These are phyloP conservation scores for Termitomyces sp. DNA, from an alignment of 768 basidiomycete species.

Conservation along the genomic window DNA sequence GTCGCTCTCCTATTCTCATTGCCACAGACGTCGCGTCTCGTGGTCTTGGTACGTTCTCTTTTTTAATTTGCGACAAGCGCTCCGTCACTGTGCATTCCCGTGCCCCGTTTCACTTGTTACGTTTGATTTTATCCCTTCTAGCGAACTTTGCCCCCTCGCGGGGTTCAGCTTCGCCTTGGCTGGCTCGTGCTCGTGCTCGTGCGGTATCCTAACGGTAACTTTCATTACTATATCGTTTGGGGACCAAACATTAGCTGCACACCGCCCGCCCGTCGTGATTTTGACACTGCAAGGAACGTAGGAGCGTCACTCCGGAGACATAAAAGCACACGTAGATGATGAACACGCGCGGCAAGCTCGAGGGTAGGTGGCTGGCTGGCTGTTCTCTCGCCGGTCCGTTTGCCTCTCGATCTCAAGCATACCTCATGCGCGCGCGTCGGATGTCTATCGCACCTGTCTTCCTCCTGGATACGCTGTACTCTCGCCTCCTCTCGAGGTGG, in stretches of 20 bases:
- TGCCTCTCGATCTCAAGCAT: conserved; percentile 36
- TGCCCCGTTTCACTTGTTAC: conserved; percentile 20
- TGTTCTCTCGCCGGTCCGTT: conserved; percentile 10
- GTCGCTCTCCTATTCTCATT: conserved; percentile 95
- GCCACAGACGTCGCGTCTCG: conserved; percentile 99
- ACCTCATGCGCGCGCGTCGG: conserved; percentile 36
- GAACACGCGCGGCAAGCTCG: conserved; percentile 31
- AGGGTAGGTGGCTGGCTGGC: conserved; percentile 31
- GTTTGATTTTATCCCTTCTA: conserved; percentile 17
- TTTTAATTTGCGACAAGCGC: conserved; percentile 54
- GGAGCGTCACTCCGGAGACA: conserved; percentile 38
- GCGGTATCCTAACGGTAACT: conserved; percentile 27
- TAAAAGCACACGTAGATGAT: conserved; percentile 35
- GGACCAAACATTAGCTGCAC: conserved; percentile 17
- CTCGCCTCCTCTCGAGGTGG: conserved; percentile 33
- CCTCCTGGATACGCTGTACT: conserved; percentile 46
- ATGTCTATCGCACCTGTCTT: conserved; percentile 48
- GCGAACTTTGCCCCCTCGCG: conserved; percentile 18
- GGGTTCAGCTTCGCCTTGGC: conserved; percentile 21
- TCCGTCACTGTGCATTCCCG: conserved; percentile 29
- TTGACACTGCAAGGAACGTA: conserved; percentile 15
- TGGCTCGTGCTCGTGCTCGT: conserved; percentile 16
- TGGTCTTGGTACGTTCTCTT: conserved; percentile 91
- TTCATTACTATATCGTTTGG: conserved; percentile 18
- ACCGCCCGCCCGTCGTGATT: conserved; percentile 11